Base-by-base conservation (phyloP, 208 protist genomes). In the Wallacemonas sp. region DNA sequence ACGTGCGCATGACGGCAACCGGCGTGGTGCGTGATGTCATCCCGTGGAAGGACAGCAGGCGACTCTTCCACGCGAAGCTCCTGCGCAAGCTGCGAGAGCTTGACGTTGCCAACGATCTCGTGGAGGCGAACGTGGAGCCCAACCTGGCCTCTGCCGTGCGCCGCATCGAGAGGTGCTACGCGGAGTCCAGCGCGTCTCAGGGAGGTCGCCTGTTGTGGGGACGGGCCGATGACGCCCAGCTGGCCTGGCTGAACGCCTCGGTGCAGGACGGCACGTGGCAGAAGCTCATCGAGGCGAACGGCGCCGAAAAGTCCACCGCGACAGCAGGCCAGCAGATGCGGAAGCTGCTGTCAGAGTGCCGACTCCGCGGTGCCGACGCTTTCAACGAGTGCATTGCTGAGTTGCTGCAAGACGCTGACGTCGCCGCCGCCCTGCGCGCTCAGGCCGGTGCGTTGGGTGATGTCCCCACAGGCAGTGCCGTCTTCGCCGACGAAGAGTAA, bases 1-100 rank as follows among this genome's bases (percentile, higher is more conserved):
- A 96, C 46, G 94, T 97, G 9, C 85, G 98, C 58, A 99, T 99
- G 98, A 89, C 94, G 58, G 90, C 93, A 17, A 98, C 96, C 67
- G 87, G 92, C 50, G 81, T 85, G 8, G 96, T 99, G 59, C 54
- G 68, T 3, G 91, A 94, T 52, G 83, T 96, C 12, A 65, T 99
- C 0, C 78, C 80, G 38, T 99, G 98, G 98, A 81, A 79, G 54
- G 48, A 86, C 1, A 84, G 93, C 30, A 92, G 98, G 30, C 67
- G 78, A 15, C 87, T 85, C 64, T 98, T 99, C 68, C 95, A 97
- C 78, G 77, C 70, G 66, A 95, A 98, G 71, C 67, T 99, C 24
- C 71, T 78, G 42, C 85, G 97, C 27, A 95, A 98, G 63, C 64
- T 99, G 41, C 69, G 73, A 30, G 91, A 97, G 73, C 36, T 91